A percentile compares a stretch with the other conserved stretches of the same genome.
phyloP scores from a whole-genome alignment of 2,329 filamentous ascomycete genomes.

The Neopestalotiopsis clavispora region DNA sequence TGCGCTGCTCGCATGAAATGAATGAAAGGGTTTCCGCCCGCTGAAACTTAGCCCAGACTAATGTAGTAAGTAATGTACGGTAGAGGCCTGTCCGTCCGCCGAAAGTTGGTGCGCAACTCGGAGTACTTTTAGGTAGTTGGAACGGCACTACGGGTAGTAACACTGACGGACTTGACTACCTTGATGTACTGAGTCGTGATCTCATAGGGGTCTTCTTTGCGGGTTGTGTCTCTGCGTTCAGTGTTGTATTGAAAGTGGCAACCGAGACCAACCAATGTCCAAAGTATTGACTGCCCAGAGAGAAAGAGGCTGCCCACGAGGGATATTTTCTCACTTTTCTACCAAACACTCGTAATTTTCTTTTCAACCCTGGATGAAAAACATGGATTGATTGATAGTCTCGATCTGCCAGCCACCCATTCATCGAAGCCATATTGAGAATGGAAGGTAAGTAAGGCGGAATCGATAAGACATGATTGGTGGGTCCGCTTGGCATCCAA shows the following conservation, averaged over 20 bases:
- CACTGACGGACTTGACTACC: no score
- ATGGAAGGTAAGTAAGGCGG: constrained; percentile 6
- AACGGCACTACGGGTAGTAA: no score
- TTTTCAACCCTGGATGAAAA: not conserved
- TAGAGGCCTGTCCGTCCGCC: constrained; percentile 1
- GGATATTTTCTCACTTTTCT: not conserved
- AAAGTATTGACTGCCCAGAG: not conserved
- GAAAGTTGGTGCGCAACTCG: constrained; percentile 6
- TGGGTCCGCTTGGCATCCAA: not conserved
- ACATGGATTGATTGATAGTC: not conserved
- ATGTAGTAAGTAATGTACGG: not conserved
- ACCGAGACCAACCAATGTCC: no score
- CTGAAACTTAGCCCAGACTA: constrained; percentile 6
- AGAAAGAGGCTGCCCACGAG: not conserved
- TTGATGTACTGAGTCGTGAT: not conserved
- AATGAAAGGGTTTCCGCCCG: not conserved
- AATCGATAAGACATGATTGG: constrained; percentile 16
- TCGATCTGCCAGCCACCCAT: constrained; percentile 3
- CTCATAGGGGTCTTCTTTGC: constrained; percentile 9
- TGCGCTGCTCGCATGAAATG: constrained; percentile 1
- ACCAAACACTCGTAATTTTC: not conserved
- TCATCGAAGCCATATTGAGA: not conserved
- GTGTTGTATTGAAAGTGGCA: no score
- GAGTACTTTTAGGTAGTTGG: not conserved
- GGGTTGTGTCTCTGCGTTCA: not conserved